Evolutionary conservation across 2,329 filamentous ascomycete genomes (phyloP), one percentile per base, ranked within the genome.

Genomic region (Verticillium zaregamsianum): DNA sequence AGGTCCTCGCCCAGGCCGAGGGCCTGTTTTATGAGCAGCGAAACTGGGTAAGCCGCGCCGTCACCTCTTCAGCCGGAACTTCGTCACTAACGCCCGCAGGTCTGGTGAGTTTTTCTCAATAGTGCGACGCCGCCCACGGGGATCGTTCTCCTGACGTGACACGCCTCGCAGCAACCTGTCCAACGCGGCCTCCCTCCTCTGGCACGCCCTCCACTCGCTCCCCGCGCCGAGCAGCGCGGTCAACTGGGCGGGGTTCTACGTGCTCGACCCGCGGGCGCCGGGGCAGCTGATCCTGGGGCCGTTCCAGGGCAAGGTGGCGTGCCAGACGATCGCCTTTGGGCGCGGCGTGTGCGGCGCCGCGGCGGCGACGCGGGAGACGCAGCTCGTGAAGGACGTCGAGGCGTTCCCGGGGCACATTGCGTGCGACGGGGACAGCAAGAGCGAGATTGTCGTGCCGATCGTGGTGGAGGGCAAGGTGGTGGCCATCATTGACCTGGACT

Each of bases 191-290:
- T 88, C 90, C 3, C 81, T 94, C 32, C 80, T 94, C 65, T 94
- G 90, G 89, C 90, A 95, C 70, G 90, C 88, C 3, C 90, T 89
- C 71, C 89, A 91, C 72, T 91, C 90, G 9, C 80, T 94, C 15
- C 83, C 86, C 1, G 74, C 79, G 0, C 90, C 91, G 1, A 88
- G 85, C 59, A 83, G 77, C 45, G 76, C 85, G 17, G 89, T 92
- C 25, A 94, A 95, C 75, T 95, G 91, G 91, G 87, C 90, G 55
- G 87, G 91, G 28, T 94, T 93, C 79, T 93, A 93, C 77, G 86
- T 88, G 15, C 75, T 88, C 54, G 86, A 92, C 71, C 77, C 80
- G 5, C 69, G 72, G 9, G 62, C 74, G 55, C 67, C 73, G 7
- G 68, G 68, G 3, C 85, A 86, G 68, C 83, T 94, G 55, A 89